phyloP scores from a whole-genome alignment of 345 rosid genomes.

The Gossypium sturtianum region DNA sequence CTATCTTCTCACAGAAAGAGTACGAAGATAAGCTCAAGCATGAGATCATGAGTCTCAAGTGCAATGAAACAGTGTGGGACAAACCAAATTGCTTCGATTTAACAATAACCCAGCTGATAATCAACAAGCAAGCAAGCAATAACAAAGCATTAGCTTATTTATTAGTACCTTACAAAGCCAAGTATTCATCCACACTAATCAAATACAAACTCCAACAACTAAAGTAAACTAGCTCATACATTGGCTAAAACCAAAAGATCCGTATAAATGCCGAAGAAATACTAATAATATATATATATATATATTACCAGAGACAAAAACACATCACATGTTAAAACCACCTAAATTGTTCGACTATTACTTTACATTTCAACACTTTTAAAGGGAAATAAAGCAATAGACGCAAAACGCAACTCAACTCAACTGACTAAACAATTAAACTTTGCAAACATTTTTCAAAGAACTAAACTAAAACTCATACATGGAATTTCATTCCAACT shows the following conservation, averaged over 20 bases:
- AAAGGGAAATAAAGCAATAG: neutral
- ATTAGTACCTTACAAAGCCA: neutral
- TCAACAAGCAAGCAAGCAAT: neutral
- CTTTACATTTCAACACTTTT: neutral
- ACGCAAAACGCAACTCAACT: neutral
- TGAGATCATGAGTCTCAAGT: constrained; percentile 8
- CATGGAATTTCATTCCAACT: neutral
- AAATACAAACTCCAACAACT: neutral
- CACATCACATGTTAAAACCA: neutral
- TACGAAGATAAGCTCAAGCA: constrained; percentile 23
- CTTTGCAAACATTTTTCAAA: neutral
- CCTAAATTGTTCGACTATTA: neutral
- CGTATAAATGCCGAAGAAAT: neutral
- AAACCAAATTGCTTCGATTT: neutral
- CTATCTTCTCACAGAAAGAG: neutral
- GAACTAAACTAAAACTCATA: neutral
- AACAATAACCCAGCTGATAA: neutral
- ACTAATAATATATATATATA: neutral
- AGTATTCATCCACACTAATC: neutral
- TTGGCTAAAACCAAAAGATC: neutral
- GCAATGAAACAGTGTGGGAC: neutral
- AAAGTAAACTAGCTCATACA: neutral
- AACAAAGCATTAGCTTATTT: neutral
- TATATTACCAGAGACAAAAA: neutral
- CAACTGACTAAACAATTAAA: neutral